phyloP scores from a whole-genome alignment of 2,329 filamentous ascomycete species.

The Colletotrichum tabaci region DNA sequence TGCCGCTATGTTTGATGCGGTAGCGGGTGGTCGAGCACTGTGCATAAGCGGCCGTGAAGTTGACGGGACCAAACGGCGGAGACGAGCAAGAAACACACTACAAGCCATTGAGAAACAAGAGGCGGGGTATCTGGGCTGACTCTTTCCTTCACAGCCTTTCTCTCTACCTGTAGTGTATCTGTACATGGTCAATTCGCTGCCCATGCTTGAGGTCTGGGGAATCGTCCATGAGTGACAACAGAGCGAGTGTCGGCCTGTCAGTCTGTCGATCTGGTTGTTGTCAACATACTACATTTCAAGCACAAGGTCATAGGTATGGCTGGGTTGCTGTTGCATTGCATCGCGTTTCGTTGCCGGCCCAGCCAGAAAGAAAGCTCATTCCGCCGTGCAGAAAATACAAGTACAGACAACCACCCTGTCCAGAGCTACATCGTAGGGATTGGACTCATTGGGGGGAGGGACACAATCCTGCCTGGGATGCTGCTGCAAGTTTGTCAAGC shows the following conservation, averaged over 20 bases:
- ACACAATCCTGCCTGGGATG: conserved; percentile 23
- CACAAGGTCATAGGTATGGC: conserved; percentile 1
- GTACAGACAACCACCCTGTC: conserved; percentile 13
- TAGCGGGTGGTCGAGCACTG: not conserved
- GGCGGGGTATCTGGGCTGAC: conserved; percentile 18
- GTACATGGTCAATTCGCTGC: not conserved
- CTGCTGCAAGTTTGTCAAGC: conserved; percentile 34
- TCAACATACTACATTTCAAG: too few species aligned
- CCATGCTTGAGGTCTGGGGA: conserved; percentile 6
- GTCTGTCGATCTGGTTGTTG: conserved; percentile 4
- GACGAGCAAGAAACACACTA: conserved; percentile 12
- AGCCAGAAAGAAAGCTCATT: conserved; percentile 19
- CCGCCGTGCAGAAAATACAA: conserved; percentile 16
- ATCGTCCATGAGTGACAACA: too few species aligned
- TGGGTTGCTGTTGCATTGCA: conserved; percentile 32
- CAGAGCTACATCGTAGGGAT: not conserved
- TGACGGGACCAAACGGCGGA: conserved; percentile 17
- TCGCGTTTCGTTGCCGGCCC: conserved; percentile 29
- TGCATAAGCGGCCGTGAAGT: not conserved
- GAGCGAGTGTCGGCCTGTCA: conserved; percentile 16
- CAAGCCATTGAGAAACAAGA: conserved; percentile 25
- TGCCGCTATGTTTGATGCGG: not conserved
- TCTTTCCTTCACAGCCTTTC: conserved; percentile 5
- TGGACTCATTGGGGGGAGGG: conserved; percentile 6
- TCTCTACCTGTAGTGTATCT: too few species aligned